Evolutionary conservation across 768 basidiomycete species (phyloP).

Genomic region (Macrolepiota fuliginosa): DNA sequence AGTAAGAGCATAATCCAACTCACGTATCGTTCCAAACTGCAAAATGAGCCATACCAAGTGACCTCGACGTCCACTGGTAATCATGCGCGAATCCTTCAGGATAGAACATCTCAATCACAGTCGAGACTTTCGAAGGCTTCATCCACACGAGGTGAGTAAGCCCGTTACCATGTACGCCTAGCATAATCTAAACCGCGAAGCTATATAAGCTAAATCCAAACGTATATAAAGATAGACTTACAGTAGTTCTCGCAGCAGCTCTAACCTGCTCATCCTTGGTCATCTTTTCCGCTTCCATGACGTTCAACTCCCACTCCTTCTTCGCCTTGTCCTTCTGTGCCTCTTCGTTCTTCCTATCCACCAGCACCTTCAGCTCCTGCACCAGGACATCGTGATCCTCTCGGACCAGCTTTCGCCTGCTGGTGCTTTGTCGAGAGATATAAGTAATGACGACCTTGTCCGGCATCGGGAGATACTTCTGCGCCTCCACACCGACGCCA

Average conservation of each 20-base stretch:
- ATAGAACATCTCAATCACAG: constrained; percentile 85
- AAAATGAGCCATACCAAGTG: constrained; percentile 73
- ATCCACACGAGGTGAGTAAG: constrained; percentile 85
- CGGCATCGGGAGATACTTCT: constrained; percentile 36
- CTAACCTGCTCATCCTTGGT: constrained; percentile 75
- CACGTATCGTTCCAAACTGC: constrained; percentile 82
- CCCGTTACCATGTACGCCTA: constrained; percentile 80
- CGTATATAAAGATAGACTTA: constrained; percentile 29
- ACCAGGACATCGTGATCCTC: constrained; percentile 59
- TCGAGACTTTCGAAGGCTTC: constrained; percentile 69
- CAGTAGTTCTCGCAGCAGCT: constrained; percentile 66
- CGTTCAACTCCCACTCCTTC: constrained; percentile 54
- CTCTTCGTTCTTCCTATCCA: constrained; percentile 32
- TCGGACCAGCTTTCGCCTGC: constrained; percentile 46
- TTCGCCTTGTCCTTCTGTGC: constrained; percentile 13
- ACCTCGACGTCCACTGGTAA: constrained; percentile 78
- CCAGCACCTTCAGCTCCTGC: constrained; percentile 47
- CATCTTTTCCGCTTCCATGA: constrained; percentile 62
- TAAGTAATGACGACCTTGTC: constrained; percentile 67
- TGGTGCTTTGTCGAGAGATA: constrained; percentile 60
- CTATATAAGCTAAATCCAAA: background rate
- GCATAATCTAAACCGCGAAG: constrained; percentile 44
- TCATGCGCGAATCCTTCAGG: constrained; percentile 82
- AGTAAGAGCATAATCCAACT: constrained; percentile 10
- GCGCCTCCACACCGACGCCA: constrained; percentile 19